These are phyloP conservation scores for Lasiosphaeria ovina DNA, from an alignment of 495 filamentous ascomycete species.

Conservation along the genomic window DNA sequence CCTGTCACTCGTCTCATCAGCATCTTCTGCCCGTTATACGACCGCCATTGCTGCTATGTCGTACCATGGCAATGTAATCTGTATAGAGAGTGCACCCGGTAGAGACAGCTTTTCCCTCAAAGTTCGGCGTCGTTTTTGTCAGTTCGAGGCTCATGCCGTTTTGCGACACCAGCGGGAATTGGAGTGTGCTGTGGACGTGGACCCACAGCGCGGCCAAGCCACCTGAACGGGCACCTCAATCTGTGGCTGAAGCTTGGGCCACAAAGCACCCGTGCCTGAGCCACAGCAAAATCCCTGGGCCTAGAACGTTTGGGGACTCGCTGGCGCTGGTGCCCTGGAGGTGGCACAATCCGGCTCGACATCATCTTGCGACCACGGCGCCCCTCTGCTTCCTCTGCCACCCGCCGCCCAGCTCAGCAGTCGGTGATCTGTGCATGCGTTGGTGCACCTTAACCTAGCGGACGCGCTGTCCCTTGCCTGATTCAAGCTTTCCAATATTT, in stretches of 20 bases:
- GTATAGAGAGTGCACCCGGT: not conserved
- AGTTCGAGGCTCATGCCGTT: not conserved
- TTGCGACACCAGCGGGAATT: not conserved
- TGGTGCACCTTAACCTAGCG: not conserved
- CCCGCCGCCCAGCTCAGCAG: not conserved
- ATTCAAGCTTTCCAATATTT: constrained; percentile 1
- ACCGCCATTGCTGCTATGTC: not conserved
- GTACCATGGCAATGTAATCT: not conserved
- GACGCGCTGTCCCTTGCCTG: constrained; percentile 2
- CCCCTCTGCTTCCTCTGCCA: not conserved
- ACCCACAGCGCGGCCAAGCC: not conserved
- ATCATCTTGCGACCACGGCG: constrained; percentile 15
- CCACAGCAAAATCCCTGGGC: not conserved
- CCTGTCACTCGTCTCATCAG: constrained; percentile 42
- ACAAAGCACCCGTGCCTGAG: not conserved
- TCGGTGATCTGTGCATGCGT: not conserved
- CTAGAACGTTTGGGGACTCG: not conserved
- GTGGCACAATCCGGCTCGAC: not conserved
- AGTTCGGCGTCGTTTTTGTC: not conserved
- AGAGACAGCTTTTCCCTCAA: not conserved
- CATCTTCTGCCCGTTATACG: not conserved
- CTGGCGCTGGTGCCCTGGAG: constrained; percentile 1
- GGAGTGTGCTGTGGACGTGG: not conserved
- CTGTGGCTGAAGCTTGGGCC: constrained; percentile 2
- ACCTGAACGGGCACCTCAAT: not conserved